Evolutionary conservation across 208 protist genomes (phyloP).

Genomic region (Blechomonas ayalai): DNA sequence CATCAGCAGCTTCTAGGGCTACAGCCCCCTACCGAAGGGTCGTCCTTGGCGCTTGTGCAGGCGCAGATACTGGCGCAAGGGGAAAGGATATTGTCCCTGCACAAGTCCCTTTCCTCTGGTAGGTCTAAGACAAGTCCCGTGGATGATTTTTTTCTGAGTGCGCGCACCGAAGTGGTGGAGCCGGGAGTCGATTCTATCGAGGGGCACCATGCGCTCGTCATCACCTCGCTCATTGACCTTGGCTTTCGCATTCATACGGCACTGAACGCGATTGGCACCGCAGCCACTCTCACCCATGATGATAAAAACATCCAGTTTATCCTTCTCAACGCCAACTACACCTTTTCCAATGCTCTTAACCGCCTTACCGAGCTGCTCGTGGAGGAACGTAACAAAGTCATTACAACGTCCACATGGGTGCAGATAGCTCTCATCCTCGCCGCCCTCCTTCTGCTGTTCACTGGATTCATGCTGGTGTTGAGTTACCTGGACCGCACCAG

Average conservation of each 20-base stretch:
- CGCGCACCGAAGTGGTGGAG: constrained; percentile 5
- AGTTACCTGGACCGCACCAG: constrained; percentile 4
- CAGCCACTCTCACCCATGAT: too few species aligned
- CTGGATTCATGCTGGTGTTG: not conserved
- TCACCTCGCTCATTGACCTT: constrained; percentile 2
- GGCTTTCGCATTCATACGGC: not conserved
- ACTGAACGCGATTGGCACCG: too few species aligned
- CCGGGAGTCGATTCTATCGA: constrained; percentile 6
- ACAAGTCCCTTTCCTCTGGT: too few species aligned
- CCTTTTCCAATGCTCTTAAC: constrained; percentile 6
- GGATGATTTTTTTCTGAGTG: not conserved
- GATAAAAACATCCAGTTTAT: constrained; percentile 1
- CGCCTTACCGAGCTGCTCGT: constrained; percentile 1
- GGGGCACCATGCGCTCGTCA: not conserved
- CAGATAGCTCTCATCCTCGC: constrained; percentile 4
- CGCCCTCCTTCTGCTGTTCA: constrained; percentile 3
- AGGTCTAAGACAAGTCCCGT: not conserved
- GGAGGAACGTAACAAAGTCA: not conserved
- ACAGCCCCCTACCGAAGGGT: too few species aligned
- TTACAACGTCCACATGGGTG: constrained; percentile 5
- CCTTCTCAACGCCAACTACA: constrained; percentile 1
- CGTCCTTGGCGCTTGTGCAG: too few species aligned
- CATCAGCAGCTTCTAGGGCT: too few species aligned
- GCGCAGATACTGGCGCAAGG: too few species aligned
- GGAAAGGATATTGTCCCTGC: too few species aligned